Conservation (phyloP, 2,329 filamentous ascomycete genomes). For the Colletotrichum plurivorum region DNA sequence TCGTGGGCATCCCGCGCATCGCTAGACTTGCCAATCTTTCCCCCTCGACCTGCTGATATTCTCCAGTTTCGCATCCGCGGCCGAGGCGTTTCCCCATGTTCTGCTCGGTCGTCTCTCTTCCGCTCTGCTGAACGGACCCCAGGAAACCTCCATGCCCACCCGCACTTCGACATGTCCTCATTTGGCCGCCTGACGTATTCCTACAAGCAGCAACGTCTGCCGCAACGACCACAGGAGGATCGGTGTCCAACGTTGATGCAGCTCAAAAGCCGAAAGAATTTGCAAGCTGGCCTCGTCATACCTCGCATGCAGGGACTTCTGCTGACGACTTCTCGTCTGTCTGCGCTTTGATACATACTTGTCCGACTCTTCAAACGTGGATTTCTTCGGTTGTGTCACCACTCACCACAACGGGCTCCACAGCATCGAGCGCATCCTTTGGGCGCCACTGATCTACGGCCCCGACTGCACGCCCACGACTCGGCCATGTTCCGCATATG, state of each 20-base stretch:
- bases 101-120: neutral
- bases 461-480: conserved; percentile 2
- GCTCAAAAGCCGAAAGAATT: neutral
- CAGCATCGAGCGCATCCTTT: conserved; percentile 22
- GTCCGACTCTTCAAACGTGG: conserved; percentile 22
- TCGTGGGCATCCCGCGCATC: conserved; percentile 1
- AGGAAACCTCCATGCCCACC: neutral
- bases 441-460: conserved; percentile 18
- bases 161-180: conserved; percentile 13
- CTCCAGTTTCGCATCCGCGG: conserved; percentile 13
- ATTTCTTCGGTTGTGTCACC: conserved; percentile 23
- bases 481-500: conserved; percentile 15
- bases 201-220: neutral
- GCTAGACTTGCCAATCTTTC: conserved; percentile 28
- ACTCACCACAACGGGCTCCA: conserved; percentile 12
- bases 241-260: conserved; percentile 1
- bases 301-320: neutral
- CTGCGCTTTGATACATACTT: conserved; percentile 28
- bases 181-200: neutral
- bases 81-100: neutral
- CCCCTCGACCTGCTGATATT: neutral
- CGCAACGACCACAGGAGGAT: neutral
- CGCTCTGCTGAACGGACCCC: neutral
- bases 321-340: conserved; percentile 9
- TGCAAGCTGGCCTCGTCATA: neutral